Evolutionary conservation across 306 rosid species (phyloP).

Genomic region (Hylodesmum podocarpum): DNA sequence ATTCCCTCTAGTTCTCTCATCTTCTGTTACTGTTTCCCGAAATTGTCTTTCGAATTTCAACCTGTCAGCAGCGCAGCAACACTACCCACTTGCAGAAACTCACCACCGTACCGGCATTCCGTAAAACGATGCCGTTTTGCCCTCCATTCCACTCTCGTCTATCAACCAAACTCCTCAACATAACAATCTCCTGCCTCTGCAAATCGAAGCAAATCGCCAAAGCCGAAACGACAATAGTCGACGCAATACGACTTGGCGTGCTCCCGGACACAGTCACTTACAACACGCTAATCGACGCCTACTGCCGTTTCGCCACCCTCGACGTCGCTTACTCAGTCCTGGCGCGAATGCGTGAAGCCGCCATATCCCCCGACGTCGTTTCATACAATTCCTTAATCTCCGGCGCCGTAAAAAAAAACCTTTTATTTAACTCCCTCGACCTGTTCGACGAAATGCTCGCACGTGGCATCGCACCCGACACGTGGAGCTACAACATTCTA

Average conservation of each 20-base stretch:
- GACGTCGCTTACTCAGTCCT: slow-evolving; percentile 58
- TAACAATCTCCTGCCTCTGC: slow-evolving; percentile 59
- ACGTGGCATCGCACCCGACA: slow-evolving; percentile 53
- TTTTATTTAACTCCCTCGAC: slow-evolving; percentile 42
- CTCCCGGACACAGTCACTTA: slow-evolving; percentile 65
- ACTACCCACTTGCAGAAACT: too few relatives aligned
- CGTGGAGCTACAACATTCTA: slow-evolving; percentile 71
- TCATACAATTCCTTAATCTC: slow-evolving; percentile 73
- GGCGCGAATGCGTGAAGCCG: slow-evolving; percentile 71
- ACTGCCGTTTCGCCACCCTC: slow-evolving; percentile 55
- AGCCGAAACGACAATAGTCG: slow-evolving; percentile 61
- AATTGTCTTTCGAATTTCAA: too few relatives aligned
- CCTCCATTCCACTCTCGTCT: slow-evolving; percentile 7
- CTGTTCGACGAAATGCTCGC: slow-evolving; percentile 73
- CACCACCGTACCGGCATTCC: too few relatives aligned
- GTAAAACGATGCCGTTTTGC: neutral
- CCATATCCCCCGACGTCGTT: slow-evolving; percentile 63
- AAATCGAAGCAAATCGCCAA: slow-evolving; percentile 44
- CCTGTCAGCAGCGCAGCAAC: neutral
- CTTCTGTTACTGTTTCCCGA: too few relatives aligned
- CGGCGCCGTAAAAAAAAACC: slow-evolving; percentile 43
- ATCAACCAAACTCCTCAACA: slow-evolving; percentile 71
- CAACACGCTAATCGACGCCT: slow-evolving; percentile 71
- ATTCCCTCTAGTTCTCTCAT: too few relatives aligned
- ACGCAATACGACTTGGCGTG: slow-evolving; percentile 66